Base-by-base conservation (phyloP, 495 filamentous ascomycete genomes). In the Penicillium manginii region DNA sequence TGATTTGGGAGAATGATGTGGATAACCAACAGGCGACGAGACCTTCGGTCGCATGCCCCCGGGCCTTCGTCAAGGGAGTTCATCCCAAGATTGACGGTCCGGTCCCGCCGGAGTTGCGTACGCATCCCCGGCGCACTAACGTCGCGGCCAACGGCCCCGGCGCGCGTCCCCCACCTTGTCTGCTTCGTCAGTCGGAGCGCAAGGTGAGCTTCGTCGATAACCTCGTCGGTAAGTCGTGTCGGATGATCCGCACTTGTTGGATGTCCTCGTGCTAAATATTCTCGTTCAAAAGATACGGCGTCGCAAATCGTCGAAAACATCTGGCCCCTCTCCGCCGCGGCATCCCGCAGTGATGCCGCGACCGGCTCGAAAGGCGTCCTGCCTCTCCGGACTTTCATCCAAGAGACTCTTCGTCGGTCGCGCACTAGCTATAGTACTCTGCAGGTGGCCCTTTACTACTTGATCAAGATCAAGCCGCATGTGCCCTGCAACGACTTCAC, bases 231-330 rank as follows among this genome's bases (percentile, higher is more conserved):
- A 91, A 94, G 94, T 79, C 54, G 46, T 63, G 68, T 58, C 46
- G 53, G 52, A 57, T 55, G 39, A 54, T 61, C 45, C 60, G 55
- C 58, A 61, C 57, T 53, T 47, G 37, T 33, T 59, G 48, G 43
- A 54, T 53, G 55, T 19, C 58, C 32, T 62, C 62, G 62, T 47
- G 69, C 64, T 63, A 59, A 66, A 64, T 50, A 11, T 32, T 45
- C 54, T 63, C 70, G 62, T 48, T 48, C 2, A 33, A 66, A 86
- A 98, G 94, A 97, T 83, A 93, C 93, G 65, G 93, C 93, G 48
- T 93, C 94, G 43, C 91, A 97, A 74, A 97, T 97, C 74, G 93
- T 98, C 32, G 93, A 97, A 74, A 91, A 86, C 29, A 97, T 98
- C 64, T 98, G 94, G 94, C 93, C 96, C n/a, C 67, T 83, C 52